Base-by-base conservation (phyloP, 2,329 filamentous ascomycete genomes). In the Lachnellula hyalina region DNA sequence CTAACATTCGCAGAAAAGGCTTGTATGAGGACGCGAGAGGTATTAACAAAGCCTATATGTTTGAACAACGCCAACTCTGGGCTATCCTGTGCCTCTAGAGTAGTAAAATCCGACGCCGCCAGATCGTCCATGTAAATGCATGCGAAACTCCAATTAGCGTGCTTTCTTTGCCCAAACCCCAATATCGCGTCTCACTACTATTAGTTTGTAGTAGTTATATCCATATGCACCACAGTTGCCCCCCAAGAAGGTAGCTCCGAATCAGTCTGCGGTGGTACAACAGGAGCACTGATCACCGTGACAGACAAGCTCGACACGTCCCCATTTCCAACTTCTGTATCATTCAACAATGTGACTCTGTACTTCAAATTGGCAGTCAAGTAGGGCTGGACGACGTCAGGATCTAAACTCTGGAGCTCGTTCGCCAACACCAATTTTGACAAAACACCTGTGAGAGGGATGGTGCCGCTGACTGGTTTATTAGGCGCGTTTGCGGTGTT, bases 361-460 rank as follows among this genome's bases (percentile, higher is more conserved):
- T 64, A 70, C 19, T 60, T 51, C 21, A 70, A 49, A 35, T 68
- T 62, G 14, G 57, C 46, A 2, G 49, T 50, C 23, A 70, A 50
- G 49, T 63, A 70, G 4, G 62, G 56, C 7, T 58, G 51, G 5
- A 68, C 64, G 45, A 65, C 60, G 5, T 42, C 53, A 2, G 53
- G 51, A 1, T 62, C 52, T 9, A 69, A 32, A 42, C 59, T 70
- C 14, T 52, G 45, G 47, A 79, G 54, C n/a, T 71, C 63, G 2
- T 61, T 61, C 1, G 28, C 14, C 3, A 34, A 19, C 0, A 66
- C 44, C 5, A 70, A 69, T 1, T 67, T 65, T 9, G 74, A 63
- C 14, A 80, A 61, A 5, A 68, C 68, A 9, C 67, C 68, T 0
- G 74, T 80, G 25, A 80, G 55, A 2, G 75, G 75, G 7, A 80